A percentile compares a stretch with the other conserved stretches of the same genome.
Evolutionary conservation across 148 eudicot genomes (phyloP).

Genomic region (Bassia scoparia): DNA sequence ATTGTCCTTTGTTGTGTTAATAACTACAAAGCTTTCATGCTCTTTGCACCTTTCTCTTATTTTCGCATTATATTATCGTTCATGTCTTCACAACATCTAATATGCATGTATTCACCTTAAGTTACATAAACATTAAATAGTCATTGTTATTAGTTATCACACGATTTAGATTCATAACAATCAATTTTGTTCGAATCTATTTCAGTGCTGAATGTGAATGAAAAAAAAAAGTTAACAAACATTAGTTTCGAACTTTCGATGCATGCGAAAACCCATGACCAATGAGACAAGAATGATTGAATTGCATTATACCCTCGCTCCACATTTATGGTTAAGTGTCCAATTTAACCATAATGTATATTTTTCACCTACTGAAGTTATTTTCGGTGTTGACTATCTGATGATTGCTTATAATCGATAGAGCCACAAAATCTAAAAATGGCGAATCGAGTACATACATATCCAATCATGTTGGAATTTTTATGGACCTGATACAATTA

Average conservation of each 20-base stretch:
- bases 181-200: no score
- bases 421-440: constrained; percentile 1
- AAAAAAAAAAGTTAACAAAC: no score
- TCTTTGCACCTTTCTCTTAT: constrained; percentile 14
- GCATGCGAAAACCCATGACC: no score
- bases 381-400: constrained; percentile 17
- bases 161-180: no score
- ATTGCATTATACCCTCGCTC: no score
- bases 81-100: background rate
- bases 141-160: background rate
- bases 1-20: constrained; percentile 19
- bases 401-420: constrained; percentile 10
- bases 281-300: no score
- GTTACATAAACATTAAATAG: background rate
- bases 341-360: no score
- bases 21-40: constrained; percentile 18
- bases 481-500: no score
- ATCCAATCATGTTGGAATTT: no score
- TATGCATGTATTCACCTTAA: background rate
- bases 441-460: background rate
- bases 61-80: background rate
- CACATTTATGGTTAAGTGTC: no score
- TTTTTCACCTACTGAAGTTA: constrained; percentile 1
- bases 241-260: no score
- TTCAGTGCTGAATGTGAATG: no score